A percentile compares a stretch with the other conserved stretches of the same genome.
Conservation (phyloP, 164 flowering plant species). For the Nymphaea colorata region DNA sequence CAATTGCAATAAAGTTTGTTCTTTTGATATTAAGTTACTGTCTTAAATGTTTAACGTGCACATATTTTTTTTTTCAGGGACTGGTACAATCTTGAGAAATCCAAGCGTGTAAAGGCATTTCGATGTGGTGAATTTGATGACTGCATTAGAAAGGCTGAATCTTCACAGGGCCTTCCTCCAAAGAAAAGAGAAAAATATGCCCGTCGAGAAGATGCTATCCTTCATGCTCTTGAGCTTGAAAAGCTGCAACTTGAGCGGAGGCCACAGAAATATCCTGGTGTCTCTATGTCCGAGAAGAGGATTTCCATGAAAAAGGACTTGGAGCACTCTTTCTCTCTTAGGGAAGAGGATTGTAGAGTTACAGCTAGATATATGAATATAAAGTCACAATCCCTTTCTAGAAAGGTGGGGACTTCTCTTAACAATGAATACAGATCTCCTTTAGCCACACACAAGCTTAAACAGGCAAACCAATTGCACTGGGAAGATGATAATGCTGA, state of each 20-base stretch:
- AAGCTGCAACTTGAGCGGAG: slow-evolving; percentile 1
- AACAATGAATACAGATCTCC: background rate
- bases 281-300: background rate
- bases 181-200: slow-evolving; percentile 74
- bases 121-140: slow-evolving; percentile 86
- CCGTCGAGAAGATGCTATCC: slow-evolving; percentile 81
- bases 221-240: slow-evolving; percentile 76
- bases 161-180: slow-evolving; percentile 31
- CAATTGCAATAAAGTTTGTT: background rate
- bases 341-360: background rate
- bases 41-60: background rate
- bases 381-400: background rate
- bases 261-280: background rate
- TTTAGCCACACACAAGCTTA: background rate
- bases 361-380: background rate
- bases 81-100: slow-evolving; percentile 89
- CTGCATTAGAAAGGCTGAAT: slow-evolving; percentile 71
- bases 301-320: background rate
- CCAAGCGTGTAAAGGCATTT: slow-evolving; percentile 83
- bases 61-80: slow-evolving; percentile 36
- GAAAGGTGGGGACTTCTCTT: background rate
- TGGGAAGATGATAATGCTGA: slow-evolving; percentile 62
- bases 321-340: background rate
- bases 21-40: background rate
- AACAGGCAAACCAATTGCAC: slow-evolving; percentile 1